Evolutionary conservation across 768 basidiomycete species (phyloP).

Genomic region (Suillus lakei): DNA sequence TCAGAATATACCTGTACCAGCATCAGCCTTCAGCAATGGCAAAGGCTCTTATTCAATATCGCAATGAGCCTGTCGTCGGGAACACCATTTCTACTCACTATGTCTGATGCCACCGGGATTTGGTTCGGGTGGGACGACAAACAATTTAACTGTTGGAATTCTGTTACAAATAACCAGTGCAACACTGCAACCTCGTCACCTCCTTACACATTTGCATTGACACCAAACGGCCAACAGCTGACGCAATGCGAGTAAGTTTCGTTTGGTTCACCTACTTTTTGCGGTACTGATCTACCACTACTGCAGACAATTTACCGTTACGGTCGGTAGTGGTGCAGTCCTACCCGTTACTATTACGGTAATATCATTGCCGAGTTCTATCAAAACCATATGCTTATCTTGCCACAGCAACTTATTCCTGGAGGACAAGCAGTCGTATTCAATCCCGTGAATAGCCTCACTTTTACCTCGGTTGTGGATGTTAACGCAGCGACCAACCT

Average conservation of each 20-base stretch:
- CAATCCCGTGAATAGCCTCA: slow-evolving; percentile 35
- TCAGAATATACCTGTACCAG: slow-evolving; percentile 60
- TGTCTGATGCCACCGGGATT: slow-evolving; percentile 80
- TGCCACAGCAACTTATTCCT: slow-evolving; percentile 61
- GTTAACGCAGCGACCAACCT: slow-evolving; percentile 61
- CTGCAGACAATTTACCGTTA: slow-evolving; percentile 51
- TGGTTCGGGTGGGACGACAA: slow-evolving; percentile 63
- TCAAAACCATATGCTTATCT: slow-evolving; percentile 2
- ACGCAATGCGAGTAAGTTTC: slow-evolving; percentile 61
- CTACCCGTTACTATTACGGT: slow-evolving; percentile 62
- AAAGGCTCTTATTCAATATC: slow-evolving; percentile 53
- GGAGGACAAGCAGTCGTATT: slow-evolving; percentile 58
- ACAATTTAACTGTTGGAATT: slow-evolving; percentile 52
- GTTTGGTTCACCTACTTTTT: slow-evolving; percentile 15
- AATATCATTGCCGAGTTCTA: slow-evolving; percentile 16
- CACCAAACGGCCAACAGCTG: slow-evolving; percentile 48
- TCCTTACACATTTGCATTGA: slow-evolving; percentile 53
- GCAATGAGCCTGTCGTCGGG: slow-evolving; percentile 47
- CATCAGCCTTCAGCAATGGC: slow-evolving; percentile 54
- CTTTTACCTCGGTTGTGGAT: slow-evolving; percentile 58
- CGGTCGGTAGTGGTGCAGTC: slow-evolving; percentile 45
- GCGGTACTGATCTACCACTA: slow-evolving; percentile 11
- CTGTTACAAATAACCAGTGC: slow-evolving; percentile 49
- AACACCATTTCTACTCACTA: slow-evolving; percentile 54
- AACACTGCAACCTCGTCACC: slow-evolving; percentile 49